Evolutionary conservation across 1,284 basidiomycete species (phyloP), one percentile per base, ranked within the genome.

Genomic region (Mycosarcoma maydis): DNA sequence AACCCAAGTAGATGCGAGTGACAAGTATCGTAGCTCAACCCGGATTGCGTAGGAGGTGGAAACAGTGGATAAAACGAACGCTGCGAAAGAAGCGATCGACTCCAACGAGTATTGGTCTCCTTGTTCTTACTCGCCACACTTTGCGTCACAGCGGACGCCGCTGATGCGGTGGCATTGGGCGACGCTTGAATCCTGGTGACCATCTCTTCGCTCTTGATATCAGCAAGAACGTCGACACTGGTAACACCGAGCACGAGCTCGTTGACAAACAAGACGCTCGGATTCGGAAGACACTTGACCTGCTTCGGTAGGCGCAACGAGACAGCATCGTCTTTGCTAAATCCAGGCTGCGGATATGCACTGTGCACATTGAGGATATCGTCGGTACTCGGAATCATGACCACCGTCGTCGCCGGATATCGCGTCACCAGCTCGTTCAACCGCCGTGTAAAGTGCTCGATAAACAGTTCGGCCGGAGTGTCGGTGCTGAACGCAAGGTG

Each of bases 61-160:
- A 95, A 98, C 39, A 98, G 82, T 0, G 96, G 96, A 82, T 98
- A 99, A 84, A 97, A 96, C 77, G 90, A 94, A 76, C 92, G 86
- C 78, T 98, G 95, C 48, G 90, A 87, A 8, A 98, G 83, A 6
- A 98, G 76, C 75, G 94, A 90, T 17, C 93, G 86, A 62, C 16
- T 65, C 67, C 29, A 65, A 4, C 51, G 46, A 32, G 47, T 64
- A 32, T 55, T 55, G 23, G 65, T 61, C 22, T 54, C 68, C 33
- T 34, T 69, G 71, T 41, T 60, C 47, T 3, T 71, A 34, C 30
- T 82, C 70, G 19, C 83, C 76, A 5, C 82, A 76, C 23, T 53
- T 39, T 29, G n/a, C n/a, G n/a, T n/a, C n/a, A n/a, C n/a, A n/a
- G n/a, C n/a, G n/a, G n/a, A n/a, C n/a, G n/a, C n/a, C n/a, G n/a